Percentiles rank a stretch among this genome's conserved stretches.
phyloP scores from a whole-genome alignment of 164 flowering plant genomes.

The Berberis thunbergii region DNA sequence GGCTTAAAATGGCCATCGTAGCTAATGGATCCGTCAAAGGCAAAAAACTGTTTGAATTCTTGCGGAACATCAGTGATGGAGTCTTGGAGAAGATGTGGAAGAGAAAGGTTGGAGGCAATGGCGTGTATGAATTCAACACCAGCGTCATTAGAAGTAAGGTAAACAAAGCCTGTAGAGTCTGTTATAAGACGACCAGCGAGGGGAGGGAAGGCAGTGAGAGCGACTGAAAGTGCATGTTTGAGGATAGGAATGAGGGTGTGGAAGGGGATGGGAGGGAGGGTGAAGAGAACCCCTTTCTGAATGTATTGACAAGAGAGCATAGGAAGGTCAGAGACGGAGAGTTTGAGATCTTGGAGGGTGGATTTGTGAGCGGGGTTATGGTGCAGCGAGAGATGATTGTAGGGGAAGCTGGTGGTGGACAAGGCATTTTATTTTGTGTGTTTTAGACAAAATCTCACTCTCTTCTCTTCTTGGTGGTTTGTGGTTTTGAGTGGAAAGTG shows the following conservation, averaged over 20 bases:
- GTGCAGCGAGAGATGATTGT: slow-evolving; percentile 44
- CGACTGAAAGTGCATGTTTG: slow-evolving; percentile 34
- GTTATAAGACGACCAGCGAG: slow-evolving; percentile 76
- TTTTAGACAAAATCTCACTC: background rate
- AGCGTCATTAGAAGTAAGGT: slow-evolving; percentile 55
- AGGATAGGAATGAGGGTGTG: slow-evolving; percentile 34
- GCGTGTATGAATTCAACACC: slow-evolving; percentile 67
- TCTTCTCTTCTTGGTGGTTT: background rate
- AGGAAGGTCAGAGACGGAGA: slow-evolving; percentile 80
- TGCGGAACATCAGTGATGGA: slow-evolving; percentile 35
- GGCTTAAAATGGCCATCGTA: slow-evolving; percentile 66
- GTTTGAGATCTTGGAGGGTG: slow-evolving; percentile 26
- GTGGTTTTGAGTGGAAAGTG: background rate
- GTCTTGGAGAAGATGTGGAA: slow-evolving; percentile 19
- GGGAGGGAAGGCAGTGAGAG: slow-evolving; percentile 69
- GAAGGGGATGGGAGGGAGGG: slow-evolving; percentile 31
- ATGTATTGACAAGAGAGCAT: slow-evolving; percentile 94
- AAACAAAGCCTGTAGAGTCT: slow-evolving; percentile 37
- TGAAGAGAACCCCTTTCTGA: slow-evolving; percentile 66
- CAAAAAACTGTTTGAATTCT: slow-evolving; percentile 40
- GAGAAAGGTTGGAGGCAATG: slow-evolving; percentile 28
- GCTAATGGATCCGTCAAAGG: slow-evolving; percentile 46
- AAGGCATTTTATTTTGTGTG: slow-evolving; percentile 33
- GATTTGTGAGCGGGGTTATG: slow-evolving; percentile 25
- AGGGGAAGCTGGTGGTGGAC: slow-evolving; percentile 16